Percentiles rank a stretch among this genome's conserved stretches.
phyloP scores from a whole-genome alignment of 345 rosid species.

The Hirschfeldia incana region DNA sequence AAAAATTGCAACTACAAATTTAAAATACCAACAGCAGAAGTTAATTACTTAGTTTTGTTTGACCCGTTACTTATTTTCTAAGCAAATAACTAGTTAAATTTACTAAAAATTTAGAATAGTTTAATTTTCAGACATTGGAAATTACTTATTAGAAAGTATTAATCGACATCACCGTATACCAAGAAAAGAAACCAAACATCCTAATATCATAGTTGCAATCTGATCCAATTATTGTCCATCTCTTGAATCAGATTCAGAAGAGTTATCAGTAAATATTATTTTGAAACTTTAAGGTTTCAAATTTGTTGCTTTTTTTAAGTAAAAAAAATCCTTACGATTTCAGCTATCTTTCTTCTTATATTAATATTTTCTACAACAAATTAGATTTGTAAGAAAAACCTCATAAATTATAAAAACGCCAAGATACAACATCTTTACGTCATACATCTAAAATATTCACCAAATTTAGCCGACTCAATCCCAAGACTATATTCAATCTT shows the following conservation, averaged over 20 bases:
- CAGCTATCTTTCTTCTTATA: background rate
- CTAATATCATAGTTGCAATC: background rate
- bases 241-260: background rate
- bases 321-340: background rate
- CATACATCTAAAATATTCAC: background rate
- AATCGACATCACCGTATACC: background rate
- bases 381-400: background rate
- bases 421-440: background rate
- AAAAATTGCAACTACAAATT: background rate
- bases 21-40: background rate
- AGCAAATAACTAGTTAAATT: background rate
- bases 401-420: background rate
- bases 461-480: background rate
- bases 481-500: too few species aligned
- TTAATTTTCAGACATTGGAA: background rate
- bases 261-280: background rate
- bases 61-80: background rate
- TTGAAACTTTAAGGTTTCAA: background rate
- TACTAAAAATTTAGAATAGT: background rate
- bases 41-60: background rate
- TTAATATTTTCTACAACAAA: background rate
- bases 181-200: background rate
- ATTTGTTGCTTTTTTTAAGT: background rate
- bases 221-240: background rate
- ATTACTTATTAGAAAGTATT: background rate